Base-by-base conservation (phyloP, 2,329 filamentous ascomycete genomes). In the Trichoderma koningiopsis region DNA sequence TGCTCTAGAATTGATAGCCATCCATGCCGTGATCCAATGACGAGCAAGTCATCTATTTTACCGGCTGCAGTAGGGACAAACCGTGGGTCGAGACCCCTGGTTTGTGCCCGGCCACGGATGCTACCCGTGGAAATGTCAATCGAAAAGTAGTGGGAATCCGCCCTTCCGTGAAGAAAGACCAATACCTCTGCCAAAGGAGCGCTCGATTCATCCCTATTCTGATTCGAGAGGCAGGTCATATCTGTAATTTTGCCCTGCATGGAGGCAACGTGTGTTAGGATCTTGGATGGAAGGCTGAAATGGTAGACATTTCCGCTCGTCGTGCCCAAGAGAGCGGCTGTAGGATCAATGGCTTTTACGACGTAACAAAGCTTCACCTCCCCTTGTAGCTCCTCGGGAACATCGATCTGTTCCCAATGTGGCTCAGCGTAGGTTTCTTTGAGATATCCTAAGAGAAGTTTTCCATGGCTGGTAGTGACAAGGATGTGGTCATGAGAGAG, bases 401-500 rank as follows among this genome's bases (percentile, higher is more conserved):
- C 71, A 0, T 73, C 59, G 0, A 87, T 72, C 49, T 84, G 82
- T 7, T 77, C 73, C 87, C 87, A 88, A 0, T 71, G 61, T 2
- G 79, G 68, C n/a, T 58, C 66, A 22, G 24, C 1, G 7, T 60
- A 27, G 16, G 35, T 19, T 2, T 72, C 63, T 4, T 56, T 71
- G 47, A 86, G 77, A 0, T 77, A 75, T 1, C 83, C 84, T 0
- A 86, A 71, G 5, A 91, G 80, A 0, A 92, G 75, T 22, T 85
- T 83, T 0, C 91, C 91, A 43, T 86, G 85, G 0, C 85, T 88
- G 0, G 89, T 90, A 0, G 84, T 85, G 4, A 87, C 81, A 22
- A 93, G 77, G 3, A 92, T 75, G 1, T 80, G 77, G 4, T 82
- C 76, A 3, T 85, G 79, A 0, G 83, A 83, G 3, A 92, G 75